Evolutionary conservation across 768 basidiomycete species (phyloP).

Genomic region (Leucocoprinus leucothites): DNA sequence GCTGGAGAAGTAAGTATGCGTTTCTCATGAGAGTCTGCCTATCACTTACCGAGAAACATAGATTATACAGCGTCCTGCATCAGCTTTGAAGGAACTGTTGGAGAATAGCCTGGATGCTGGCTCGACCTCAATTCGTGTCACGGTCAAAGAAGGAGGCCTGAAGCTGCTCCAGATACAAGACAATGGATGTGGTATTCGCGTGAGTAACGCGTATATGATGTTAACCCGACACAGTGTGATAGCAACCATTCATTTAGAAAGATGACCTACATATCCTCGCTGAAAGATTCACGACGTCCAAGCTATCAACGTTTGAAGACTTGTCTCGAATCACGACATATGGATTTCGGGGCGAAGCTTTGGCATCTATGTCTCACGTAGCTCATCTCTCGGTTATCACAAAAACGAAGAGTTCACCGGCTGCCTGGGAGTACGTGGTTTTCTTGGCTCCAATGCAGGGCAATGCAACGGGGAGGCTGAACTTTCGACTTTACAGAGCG

Average conservation of each 20-base stretch:
- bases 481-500: slow-evolving; percentile 53
- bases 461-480: background rate
- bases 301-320: slow-evolving; percentile 84
- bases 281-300: slow-evolving; percentile 94
- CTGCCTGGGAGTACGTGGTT: slow-evolving; percentile 88
- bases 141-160: slow-evolving; percentile 92
- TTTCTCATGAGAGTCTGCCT: too few relatives aligned
- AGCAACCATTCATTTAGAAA: slow-evolving; percentile 50
- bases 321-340: slow-evolving; percentile 83
- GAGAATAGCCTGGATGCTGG: slow-evolving; percentile 97
- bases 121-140: slow-evolving; percentile 80
- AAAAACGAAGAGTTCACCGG: slow-evolving; percentile 77
- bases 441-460: background rate
- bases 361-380: slow-evolving; percentile 95
- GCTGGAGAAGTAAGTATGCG: slow-evolving; percentile 55
- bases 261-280: slow-evolving; percentile 86
- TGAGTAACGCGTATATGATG: slow-evolving; percentile 32
- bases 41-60: slow-evolving; percentile 14
- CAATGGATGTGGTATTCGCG: slow-evolving; percentile 93
- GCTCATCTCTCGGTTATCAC: slow-evolving; percentile 87
- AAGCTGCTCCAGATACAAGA: slow-evolving; percentile 95
- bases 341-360: slow-evolving; percentile 95
- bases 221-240: background rate
- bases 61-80: slow-evolving; percentile 67
- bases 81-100: slow-evolving; percentile 92